Conservation (phyloP, 2,329 filamentous ascomycete species). For the Ophiostoma ulmi region DNA sequence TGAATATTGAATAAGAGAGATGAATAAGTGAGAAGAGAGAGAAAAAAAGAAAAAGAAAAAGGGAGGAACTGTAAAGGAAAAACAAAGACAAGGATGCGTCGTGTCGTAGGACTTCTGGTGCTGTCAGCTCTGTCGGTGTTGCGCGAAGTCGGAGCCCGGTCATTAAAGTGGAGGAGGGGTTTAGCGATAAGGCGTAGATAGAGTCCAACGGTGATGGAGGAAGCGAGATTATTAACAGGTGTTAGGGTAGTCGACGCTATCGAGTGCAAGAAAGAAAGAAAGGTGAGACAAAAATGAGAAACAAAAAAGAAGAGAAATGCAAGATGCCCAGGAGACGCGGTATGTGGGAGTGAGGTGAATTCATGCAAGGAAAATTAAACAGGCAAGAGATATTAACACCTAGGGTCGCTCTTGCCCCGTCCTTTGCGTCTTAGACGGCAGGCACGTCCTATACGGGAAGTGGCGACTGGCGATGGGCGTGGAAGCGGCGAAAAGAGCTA, state of each 20-base stretch:
- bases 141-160: conserved; percentile 12
- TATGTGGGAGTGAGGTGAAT: neutral
- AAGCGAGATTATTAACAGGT: neutral
- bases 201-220: neutral
- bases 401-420: neutral
- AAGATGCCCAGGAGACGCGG: neutral
- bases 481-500: neutral
- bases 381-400: conserved; percentile 2
- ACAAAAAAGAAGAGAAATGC: neutral
- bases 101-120: conserved; percentile 14
- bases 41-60: neutral
- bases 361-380: neutral
- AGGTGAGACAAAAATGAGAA: neutral
- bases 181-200: conserved; percentile 7
- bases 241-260: neutral
- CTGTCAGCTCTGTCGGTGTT: conserved; percentile 8
- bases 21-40: neutral
- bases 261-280: neutral
- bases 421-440: neutral
- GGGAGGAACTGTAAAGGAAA: neutral
- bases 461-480: conserved; percentile 19
- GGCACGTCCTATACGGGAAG: conserved; percentile 2
- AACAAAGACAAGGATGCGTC: neutral
- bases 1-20: neutral
- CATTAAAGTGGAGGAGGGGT: conserved; percentile 10